Evolutionary conservation across 2,329 filamentous ascomycete species (phyloP).

Genomic region (Exophiala dermatitidis): DNA sequence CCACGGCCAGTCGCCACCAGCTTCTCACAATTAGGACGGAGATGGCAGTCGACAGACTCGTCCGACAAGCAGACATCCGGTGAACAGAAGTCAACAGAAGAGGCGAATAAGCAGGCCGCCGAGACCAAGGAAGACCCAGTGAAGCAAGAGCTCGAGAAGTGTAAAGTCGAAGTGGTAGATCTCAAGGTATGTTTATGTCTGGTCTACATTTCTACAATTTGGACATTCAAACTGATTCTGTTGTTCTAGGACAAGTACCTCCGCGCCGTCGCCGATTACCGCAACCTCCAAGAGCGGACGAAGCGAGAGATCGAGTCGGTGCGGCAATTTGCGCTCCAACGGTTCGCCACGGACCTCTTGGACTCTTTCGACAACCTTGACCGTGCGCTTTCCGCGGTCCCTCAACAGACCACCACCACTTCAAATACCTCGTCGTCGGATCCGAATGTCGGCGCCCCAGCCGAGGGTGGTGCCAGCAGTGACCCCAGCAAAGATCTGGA

Average conservation of each 20-base stretch:
- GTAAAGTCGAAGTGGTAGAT: conserved; percentile 66
- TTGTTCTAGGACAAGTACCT: conserved; percentile 76
- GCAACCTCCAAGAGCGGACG: conserved; percentile 93
- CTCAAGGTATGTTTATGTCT: conserved; percentile 63
- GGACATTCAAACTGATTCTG: background rate
- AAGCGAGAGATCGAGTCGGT: conserved; percentile 81
- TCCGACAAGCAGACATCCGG: conserved; percentile 27
- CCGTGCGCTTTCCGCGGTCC: conserved; percentile 75
- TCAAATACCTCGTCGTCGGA: conserved; percentile 22
- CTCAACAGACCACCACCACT: conserved; percentile 42
- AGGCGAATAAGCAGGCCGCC: conserved; percentile 32
- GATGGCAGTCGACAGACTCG: conserved; percentile 41
- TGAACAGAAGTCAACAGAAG: conserved; percentile 37
- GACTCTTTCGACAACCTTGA: conserved; percentile 97
- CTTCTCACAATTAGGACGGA: conserved; percentile 32
- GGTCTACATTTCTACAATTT: background rate
- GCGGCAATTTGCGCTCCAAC: conserved; percentile 86
- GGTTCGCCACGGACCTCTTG: conserved; percentile 88
- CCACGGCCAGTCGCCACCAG: conserved; percentile 22
- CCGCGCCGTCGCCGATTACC: conserved; percentile 90
- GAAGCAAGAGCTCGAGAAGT: conserved; percentile 62
- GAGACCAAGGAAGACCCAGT: conserved; percentile 43
- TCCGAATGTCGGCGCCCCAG: conserved; percentile 35
- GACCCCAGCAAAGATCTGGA: conserved; percentile 62
- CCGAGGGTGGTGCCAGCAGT: conserved; percentile 12